A percentile compares a stretch with the other conserved stretches of the same genome.
Conservation (phyloP, 2,329 filamentous ascomycete genomes). For the Monosporascus sp. region DNA sequence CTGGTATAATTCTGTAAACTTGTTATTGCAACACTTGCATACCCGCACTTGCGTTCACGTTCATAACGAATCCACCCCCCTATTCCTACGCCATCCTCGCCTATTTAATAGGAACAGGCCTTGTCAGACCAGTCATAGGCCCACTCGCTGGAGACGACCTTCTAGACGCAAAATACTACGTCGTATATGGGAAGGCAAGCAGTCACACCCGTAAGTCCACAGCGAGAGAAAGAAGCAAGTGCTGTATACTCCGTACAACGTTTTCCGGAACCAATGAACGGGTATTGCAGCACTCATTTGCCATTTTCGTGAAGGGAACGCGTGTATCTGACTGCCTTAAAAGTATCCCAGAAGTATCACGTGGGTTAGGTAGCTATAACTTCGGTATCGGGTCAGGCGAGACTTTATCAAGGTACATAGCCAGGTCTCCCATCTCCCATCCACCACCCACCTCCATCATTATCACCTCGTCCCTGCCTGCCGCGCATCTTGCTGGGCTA, state of each 20-base stretch:
- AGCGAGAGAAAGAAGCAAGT: too few species aligned
- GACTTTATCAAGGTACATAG: neutral
- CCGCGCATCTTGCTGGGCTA: conserved; percentile 18
- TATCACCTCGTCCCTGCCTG: conserved; percentile 6
- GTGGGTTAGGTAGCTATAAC: neutral
- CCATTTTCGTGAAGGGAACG: neutral
- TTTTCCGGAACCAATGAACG: too few species aligned
- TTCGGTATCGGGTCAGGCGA: neutral
- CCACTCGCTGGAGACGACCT: neutral
- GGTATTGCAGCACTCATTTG: neutral
- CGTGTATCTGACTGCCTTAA: neutral
- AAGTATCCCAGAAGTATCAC: neutral
- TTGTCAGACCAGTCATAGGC: neutral
- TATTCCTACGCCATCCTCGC: neutral
- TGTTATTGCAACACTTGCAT: conserved; percentile 19
- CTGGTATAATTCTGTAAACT: neutral
- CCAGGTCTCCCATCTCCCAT: neutral
- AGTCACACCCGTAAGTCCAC: neutral
- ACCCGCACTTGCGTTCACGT: conserved; percentile 21
- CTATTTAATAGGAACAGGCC: neutral
- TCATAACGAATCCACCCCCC: conserved; percentile 12
- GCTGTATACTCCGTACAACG: too few species aligned
- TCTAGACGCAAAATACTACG: neutral
- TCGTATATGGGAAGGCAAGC: neutral
- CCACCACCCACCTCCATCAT: neutral